Base-by-base conservation (phyloP, 331 rosid species). In the Quercus lobata region DNA sequence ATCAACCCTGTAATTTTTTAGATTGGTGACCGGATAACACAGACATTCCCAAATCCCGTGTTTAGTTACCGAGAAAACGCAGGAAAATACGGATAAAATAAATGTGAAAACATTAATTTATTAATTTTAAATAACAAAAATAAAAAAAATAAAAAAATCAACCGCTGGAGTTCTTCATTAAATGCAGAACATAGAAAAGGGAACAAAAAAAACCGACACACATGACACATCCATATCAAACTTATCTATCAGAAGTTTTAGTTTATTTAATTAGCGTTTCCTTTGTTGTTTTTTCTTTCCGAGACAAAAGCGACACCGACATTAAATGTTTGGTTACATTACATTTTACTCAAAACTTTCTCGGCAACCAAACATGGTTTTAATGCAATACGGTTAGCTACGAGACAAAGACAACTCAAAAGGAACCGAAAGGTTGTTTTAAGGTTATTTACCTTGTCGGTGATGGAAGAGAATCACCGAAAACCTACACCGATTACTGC, bases 51-150 rank as follows among this genome's bases (percentile, higher is more conserved):
- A 49, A 84, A 77, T 82, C 75, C 29, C 5, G 35, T 24, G 79
- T 73, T 73, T 57, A 72, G 87, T 76, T 73, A 70, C 80, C 53
- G 73, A 75, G 80, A 82, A 72, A 82, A 87, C 78, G 80, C 63
- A 62, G 76, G 76, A 75, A 65, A 61, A 78, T 54, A 55, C 14
- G 27, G 77, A 80, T 58, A 44, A 37, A 75, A 21, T 11, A 68
- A 68, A 35, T 4, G 29, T 4, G 17, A 22, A 24, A 68, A 49
- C 5, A 49, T 49, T 49, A 49, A 49, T 49, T 14, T 11, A 49
- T 49, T 14, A 14, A 1, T 49, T 49, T 49, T 41, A 41, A 41
- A 41, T 8, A 41, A 41, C 12, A 41, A 41, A 14, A 3, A 11
- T 49, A 49, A 22, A 22, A 29, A 34, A 18, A 22, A 22, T 0